Base-by-base conservation (phyloP, 331 rosid species). In the Quercus phellos region DNA sequence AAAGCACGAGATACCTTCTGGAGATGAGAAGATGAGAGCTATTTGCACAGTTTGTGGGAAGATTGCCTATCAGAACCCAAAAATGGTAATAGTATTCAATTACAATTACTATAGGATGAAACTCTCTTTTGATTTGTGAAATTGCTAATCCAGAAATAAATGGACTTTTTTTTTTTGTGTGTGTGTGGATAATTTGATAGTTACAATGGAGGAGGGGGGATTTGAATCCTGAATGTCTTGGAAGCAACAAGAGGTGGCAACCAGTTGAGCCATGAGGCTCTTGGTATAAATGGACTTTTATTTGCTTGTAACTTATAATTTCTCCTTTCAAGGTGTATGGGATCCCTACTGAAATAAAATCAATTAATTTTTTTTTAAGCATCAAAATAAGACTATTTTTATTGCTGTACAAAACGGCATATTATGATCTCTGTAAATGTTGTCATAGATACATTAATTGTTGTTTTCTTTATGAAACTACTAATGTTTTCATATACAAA, bases 61-160 rank as follows among this genome's bases (percentile, higher is more conserved):
- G 81, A 87, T 94, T 83, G 77, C 95, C 19, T 94, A 94, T 83
- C 93, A 91, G 85, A 94, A 94, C 85, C 99, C 99, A 7, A 94
- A 94, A 83, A 92, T 94, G 99, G 99, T 92, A 79, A 75, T 80
- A 64, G 7, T 34, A 69, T 70, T 46, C 8, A 29, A 68, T 63
- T 32, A 59, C 4, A 19, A 10, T 22, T 43, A 43, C 9, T 22
- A 51, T 17, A 7, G 71, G n/a, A 51, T 51, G 26, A 74, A 26
- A 79, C 55, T 74, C 77, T 75, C 74, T 10, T 16, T 84, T 77
- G 54, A 78, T 73, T 38, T 50, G 34, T 55, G 51, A 6, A 66
- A 69, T 67, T 77, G 70, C 30, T 29, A 43, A 35, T 53, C 58
- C 55, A 79, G 51, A 74, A 67, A 46, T 58, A 21, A 6, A 32